These are phyloP conservation scores for Solanum sparsipilum DNA, from an alignment of 257 asterid genomes.

Conservation along the genomic window DNA sequence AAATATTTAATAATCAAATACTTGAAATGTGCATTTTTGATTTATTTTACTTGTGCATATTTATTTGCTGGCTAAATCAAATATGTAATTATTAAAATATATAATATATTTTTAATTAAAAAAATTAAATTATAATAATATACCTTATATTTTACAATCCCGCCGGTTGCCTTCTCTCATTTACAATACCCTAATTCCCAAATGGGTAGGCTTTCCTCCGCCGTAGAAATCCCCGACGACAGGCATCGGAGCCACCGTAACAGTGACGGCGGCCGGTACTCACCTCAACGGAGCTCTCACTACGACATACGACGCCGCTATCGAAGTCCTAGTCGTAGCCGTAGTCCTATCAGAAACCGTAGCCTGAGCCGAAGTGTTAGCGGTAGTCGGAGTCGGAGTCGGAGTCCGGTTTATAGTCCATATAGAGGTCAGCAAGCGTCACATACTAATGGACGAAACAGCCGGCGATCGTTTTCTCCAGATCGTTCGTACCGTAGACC, in stretches of 20 bases:
- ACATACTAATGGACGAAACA: background rate
- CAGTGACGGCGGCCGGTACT: slow-evolving; percentile 21
- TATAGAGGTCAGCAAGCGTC: background rate
- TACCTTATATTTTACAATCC: background rate
- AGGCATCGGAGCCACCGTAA: slow-evolving; percentile 18
- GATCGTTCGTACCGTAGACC: slow-evolving; percentile 44
- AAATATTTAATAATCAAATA: background rate
- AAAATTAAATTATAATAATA: too few relatives aligned
- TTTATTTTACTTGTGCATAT: too few relatives aligned
- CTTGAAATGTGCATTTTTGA: background rate
- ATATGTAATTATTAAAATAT: background rate
- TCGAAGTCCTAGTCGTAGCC: slow-evolving; percentile 14
- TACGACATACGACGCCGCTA: slow-evolving; percentile 6
- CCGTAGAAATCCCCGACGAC: slow-evolving; percentile 44
- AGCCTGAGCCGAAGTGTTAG: slow-evolving; percentile 11
- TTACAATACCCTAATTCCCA: slow-evolving; percentile 2
- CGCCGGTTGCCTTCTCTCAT: background rate
- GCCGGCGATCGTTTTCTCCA: slow-evolving; percentile 49
- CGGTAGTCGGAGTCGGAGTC: slow-evolving; percentile 24
- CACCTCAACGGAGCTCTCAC: slow-evolving; percentile 24
- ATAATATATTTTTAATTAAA: too few relatives aligned
- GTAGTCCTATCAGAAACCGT: slow-evolving; percentile 14
- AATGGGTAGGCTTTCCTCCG: slow-evolving; percentile 64
- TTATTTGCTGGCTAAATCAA: background rate
- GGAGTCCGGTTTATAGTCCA: slow-evolving; percentile 35